These are phyloP conservation scores for Lipomyces yamanashiensis DNA, from an alignment of 805 yeast genomes.

Conservation along the genomic window DNA sequence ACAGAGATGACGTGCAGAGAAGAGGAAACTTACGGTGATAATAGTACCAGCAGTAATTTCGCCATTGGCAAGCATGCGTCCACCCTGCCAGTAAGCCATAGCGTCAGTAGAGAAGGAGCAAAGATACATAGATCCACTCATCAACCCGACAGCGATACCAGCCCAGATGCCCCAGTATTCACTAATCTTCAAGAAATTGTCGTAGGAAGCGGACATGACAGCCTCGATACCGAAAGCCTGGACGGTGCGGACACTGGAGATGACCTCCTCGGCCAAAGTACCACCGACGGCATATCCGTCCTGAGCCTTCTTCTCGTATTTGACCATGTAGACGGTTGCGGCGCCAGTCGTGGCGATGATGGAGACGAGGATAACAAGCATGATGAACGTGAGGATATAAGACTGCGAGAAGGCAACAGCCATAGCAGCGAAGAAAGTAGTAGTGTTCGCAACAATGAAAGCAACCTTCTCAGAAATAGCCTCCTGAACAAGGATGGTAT, in stretches of 20 bases:
- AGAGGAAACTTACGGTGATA: conserved; percentile 23
- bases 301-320: conserved; percentile 26
- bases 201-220: conserved; percentile 45
- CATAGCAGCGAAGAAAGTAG: conserved; percentile 49
- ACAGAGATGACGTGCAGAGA: not conserved
- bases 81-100: conserved; percentile 42
- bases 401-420: conserved; percentile 47
- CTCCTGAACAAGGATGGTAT: conserved; percentile 49
- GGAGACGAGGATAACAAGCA: conserved; percentile 45
- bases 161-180: conserved; percentile 34
- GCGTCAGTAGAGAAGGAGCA: conserved; percentile 39
- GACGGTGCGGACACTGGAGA: conserved; percentile 49
- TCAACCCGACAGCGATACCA: conserved; percentile 37
- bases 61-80: conserved; percentile 34
- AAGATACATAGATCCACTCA: conserved; percentile 42
- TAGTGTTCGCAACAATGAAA: conserved; percentile 46
- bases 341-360: conserved; percentile 43
- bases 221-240: conserved; percentile 51
- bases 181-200: conserved; percentile 41
- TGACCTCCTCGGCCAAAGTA: conserved; percentile 50
- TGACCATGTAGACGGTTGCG: conserved; percentile 43
- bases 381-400: conserved; percentile 48
- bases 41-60: conserved; percentile 29
- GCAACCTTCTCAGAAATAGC: conserved; percentile 52
- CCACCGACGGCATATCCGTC: conserved; percentile 37